Conservation (phyloP, 306 rosid genomes). For the Lathyrus aphaca region DNA sequence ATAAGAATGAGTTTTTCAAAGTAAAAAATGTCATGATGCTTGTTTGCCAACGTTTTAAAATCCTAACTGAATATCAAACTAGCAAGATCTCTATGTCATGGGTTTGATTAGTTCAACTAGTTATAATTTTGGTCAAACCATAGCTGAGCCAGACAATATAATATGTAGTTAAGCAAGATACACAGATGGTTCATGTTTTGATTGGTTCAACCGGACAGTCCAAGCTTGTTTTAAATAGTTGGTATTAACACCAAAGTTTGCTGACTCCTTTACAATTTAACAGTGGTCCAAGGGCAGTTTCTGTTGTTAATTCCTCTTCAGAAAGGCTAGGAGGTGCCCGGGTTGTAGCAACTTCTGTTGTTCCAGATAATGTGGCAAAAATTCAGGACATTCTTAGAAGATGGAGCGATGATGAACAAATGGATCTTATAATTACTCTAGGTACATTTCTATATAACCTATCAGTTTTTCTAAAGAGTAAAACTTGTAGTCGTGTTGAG, state of each 20-base stretch:
- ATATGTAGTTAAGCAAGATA: not conserved
- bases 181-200: constrained; percentile 1
- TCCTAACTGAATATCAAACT: not conserved
- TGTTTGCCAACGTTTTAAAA: constrained; percentile 7
- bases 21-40: constrained; percentile 20
- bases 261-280: constrained; percentile 31
- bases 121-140: constrained; percentile 10
- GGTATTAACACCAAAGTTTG: constrained; percentile 19
- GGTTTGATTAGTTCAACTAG: constrained; percentile 15
- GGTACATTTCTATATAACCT: constrained; percentile 51
- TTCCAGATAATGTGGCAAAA: constrained; percentile 71
- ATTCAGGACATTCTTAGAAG: constrained; percentile 66
- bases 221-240: constrained; percentile 5
- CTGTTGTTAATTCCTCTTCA: constrained; percentile 77
- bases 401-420: constrained; percentile 78
- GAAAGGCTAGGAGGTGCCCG: constrained; percentile 85
- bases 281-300: constrained; percentile 96
- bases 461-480: constrained; percentile 15
- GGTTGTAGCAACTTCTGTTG: constrained; percentile 73
- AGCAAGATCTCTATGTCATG: constrained; percentile 1
- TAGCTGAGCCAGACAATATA: not conserved
- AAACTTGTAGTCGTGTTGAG: not conserved
- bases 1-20: constrained; percentile 16
- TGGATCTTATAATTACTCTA: constrained; percentile 91
- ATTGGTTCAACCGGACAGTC: not conserved